These are phyloP conservation scores for Suillus fuscotomentosus DNA, from an alignment of 768 basidiomycete species.

Conservation along the genomic window DNA sequence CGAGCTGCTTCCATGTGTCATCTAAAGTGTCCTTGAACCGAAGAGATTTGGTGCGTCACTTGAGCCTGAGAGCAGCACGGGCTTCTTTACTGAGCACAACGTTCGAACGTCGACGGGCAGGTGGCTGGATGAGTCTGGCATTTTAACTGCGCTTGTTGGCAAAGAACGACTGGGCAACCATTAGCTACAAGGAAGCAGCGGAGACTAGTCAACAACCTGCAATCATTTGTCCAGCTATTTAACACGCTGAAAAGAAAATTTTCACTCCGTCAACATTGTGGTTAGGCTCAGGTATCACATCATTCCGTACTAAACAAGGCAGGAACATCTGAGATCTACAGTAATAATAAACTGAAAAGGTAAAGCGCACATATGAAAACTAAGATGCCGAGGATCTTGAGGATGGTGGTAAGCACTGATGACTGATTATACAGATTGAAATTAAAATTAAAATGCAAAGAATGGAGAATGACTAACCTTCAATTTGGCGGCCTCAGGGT, in stretches of 20 bases:
- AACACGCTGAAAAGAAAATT: background rate
- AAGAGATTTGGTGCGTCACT: background rate
- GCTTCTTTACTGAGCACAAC: conserved; percentile 7
- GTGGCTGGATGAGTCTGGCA: background rate
- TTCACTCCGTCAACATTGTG: background rate
- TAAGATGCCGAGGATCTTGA: background rate
- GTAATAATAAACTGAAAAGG: background rate
- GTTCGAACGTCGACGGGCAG: background rate
- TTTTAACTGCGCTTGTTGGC: background rate
- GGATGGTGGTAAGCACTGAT: background rate
- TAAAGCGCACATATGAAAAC: background rate
- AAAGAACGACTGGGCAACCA: background rate
- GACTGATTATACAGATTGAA: background rate
- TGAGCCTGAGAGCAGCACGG: background rate
- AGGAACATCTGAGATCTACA: background rate
- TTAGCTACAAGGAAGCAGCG: background rate
- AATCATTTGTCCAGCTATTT: background rate
- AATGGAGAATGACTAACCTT: background rate
- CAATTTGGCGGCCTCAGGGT: background rate
- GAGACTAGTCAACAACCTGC: background rate
- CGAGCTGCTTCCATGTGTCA: conserved; percentile 7
- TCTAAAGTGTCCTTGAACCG: conserved; percentile 2
- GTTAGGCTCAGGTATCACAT: background rate
- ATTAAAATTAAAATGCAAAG: background rate
- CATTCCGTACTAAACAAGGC: background rate